A percentile compares a stretch with the other conserved stretches of the same genome.
Evolutionary conservation across 805 yeast genomes (phyloP).

Genomic region (Ogataea paraovalis): DNA sequence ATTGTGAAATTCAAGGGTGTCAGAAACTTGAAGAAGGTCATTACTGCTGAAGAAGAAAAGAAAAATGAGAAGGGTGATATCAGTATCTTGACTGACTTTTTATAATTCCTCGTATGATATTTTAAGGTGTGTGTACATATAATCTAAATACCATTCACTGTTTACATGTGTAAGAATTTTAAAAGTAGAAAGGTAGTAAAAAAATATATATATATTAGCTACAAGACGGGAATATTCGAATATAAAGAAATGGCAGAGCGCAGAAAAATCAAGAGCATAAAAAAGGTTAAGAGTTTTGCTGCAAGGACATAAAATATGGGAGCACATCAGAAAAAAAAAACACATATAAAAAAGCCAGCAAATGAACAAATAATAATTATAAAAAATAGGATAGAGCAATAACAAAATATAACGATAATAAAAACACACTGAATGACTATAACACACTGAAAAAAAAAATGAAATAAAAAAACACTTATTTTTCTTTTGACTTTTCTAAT

Average conservation of each 20-base stretch:
- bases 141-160: no score
- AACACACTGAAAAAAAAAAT: not conserved
- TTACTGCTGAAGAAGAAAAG: conserved; percentile 2
- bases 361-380: not conserved
- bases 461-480: not conserved
- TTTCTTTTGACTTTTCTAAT: no score
- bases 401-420: not conserved
- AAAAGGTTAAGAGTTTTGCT: no score
- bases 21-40: conserved; percentile 8
- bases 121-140: not conserved
- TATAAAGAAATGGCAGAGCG: not conserved
- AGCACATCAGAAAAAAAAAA: no score
- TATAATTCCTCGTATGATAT: not conserved
- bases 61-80: conserved; percentile 4
- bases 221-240: no score
- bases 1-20: conserved; percentile 13
- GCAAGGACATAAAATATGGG: no score
- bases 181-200: no score
- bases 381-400: not conserved
- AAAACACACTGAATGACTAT: not conserved
- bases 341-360: no score
- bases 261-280: no score
- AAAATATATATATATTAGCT: no score
- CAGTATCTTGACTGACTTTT: not conserved
- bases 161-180: no score